phyloP scores from a whole-genome alignment of 179 eudicot species.

The Silene noctiflora region DNA sequence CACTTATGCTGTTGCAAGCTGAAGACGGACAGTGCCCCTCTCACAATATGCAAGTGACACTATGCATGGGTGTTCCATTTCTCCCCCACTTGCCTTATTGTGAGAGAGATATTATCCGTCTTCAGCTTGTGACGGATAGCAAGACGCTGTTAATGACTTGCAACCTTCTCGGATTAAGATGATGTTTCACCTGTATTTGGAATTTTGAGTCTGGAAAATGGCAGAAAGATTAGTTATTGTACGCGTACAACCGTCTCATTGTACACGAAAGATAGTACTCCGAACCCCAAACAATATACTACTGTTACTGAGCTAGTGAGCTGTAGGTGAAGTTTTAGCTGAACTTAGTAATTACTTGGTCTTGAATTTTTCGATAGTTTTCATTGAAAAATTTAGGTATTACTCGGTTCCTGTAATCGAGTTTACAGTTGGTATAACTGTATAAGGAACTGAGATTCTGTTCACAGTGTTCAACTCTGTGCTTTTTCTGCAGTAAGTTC shows the following conservation, averaged over 20 bases:
- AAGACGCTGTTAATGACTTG: background rate
- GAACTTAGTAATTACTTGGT: background rate
- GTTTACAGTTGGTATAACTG: background rate
- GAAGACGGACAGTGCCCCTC: too few species aligned
- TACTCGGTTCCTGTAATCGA: background rate
- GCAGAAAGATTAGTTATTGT: background rate
- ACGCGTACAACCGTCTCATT: too few species aligned
- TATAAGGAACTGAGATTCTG: background rate
- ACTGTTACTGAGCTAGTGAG: too few species aligned
- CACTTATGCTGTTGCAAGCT: too few species aligned
- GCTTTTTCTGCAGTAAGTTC: conserved; percentile 22
- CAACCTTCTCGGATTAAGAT: background rate
- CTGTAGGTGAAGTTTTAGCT: background rate
- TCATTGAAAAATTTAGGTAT: background rate
- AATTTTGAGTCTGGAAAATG: background rate
- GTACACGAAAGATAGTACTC: background rate
- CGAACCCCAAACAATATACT: background rate
- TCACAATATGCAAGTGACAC: too few species aligned
- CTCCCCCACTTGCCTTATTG: too few species aligned
- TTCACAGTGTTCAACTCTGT: background rate
- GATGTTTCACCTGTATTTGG: background rate
- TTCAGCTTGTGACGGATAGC: too few species aligned
- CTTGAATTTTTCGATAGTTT: too few species aligned
- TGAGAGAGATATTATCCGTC: too few species aligned
- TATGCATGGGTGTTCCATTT: too few species aligned